Conservation (phyloP, 1,284 basidiomycete species). For the Marasmius tenuissimus region DNA sequence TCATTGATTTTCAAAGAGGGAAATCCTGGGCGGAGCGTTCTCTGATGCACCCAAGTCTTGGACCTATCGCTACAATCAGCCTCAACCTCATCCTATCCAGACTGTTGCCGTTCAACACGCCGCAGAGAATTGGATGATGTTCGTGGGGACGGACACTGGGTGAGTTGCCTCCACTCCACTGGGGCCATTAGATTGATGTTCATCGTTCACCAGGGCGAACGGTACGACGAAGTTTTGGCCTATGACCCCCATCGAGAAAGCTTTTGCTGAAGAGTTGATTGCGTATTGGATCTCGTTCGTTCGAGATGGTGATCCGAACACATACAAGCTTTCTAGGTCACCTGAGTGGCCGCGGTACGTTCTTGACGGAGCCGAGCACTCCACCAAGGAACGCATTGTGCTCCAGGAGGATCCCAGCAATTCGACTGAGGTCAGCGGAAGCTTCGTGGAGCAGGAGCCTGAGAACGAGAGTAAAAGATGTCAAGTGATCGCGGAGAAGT, state of each 20-base stretch:
- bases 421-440: constrained; percentile 36
- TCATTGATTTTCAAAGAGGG: constrained; percentile 29
- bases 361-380: neutral
- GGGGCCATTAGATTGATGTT: neutral
- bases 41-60: constrained; percentile 21
- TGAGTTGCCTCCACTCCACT: constrained; percentile 20
- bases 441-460: constrained; percentile 39
- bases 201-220: constrained; percentile 35
- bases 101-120: constrained; percentile 40
- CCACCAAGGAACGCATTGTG: constrained; percentile 36
- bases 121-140: constrained; percentile 67
- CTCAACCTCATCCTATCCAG: constrained; percentile 38
- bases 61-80: constrained; percentile 41
- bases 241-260: constrained; percentile 38
- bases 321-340: constrained; percentile 45
- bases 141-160: constrained; percentile 58
- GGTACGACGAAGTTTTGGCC: constrained; percentile 40
- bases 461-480: constrained; percentile 38
- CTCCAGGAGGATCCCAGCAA: constrained; percentile 40
- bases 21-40: constrained; percentile 44
- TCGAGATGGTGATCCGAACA: constrained; percentile 49
- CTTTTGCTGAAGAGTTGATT: constrained; percentile 54
- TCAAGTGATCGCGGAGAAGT: constrained; percentile 31
- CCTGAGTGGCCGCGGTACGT: constrained; percentile 42
- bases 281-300: constrained; percentile 64